Evolutionary conservation across 208 protist genomes (phyloP), one percentile per base, ranked within the genome.

Genomic region (Kentomonas sorsogonicus): DNA sequence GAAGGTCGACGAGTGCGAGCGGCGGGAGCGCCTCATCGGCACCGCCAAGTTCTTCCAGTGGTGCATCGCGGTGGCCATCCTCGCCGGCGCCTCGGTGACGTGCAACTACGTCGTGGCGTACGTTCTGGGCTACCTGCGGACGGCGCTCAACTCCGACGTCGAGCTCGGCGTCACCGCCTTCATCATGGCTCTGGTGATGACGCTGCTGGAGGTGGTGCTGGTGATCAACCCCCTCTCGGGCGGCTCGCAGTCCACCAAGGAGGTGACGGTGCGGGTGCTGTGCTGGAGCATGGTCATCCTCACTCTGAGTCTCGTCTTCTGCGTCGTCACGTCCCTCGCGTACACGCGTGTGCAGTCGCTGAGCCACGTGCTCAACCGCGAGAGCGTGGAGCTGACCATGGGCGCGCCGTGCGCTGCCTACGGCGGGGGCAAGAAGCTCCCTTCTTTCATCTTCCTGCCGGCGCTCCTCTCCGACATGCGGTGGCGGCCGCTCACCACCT

Each of bases 101-200:
- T 48, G 75, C 1, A 94, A 94, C 55, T 94, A 86, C 65, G 68
- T 79, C 3, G 40, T 88, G 1, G 77, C 87, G 20, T 89, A 87
- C 59, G 79, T 82, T 45, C 68, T 94, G 34, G 81, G 83, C 25
- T 83, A 79, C 50, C 56, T 89, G 22, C 63, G 71, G 25, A 81
- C 83, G 3, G 79, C 74, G 7, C 66, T 87, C 30, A 66, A 58
- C 25, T 77, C 60, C n/a, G 83, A 94, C 46, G 65, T 72, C 1
- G 60, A 66, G 25, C 60, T 90, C 5, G 83, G 57, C 34, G 70
- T 73, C 53, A 82, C 82, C 0, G 72, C 67, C 1, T 89, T 90
- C 56, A 48, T 77, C 5, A 44, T 94, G 30, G 74, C 91, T 59
- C 25, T 69, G 3, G 50, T 74, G 16, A 65, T 82, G 69, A 75